Evolutionary conservation across 2,329 filamentous ascomycete genomes (phyloP).

Genomic region (Epichloe baconii): DNA sequence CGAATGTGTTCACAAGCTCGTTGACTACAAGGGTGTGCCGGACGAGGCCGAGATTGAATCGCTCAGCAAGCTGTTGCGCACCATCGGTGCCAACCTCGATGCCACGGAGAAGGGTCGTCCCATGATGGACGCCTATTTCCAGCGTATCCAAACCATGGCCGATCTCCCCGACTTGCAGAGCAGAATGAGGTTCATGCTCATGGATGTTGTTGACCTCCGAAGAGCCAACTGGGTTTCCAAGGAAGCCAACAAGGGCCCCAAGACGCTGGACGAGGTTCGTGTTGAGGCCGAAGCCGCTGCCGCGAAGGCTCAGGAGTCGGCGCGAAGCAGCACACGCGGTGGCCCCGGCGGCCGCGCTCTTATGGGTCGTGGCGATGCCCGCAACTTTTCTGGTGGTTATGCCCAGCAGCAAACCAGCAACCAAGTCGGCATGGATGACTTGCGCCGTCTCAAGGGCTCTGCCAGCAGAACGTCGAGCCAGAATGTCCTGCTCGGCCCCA

Average conservation of each 20-base stretch:
- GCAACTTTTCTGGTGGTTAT: constrained; percentile 65
- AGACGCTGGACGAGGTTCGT: constrained; percentile 89
- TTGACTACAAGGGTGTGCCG: constrained; percentile 85
- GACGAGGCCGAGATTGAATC: constrained; percentile 96
- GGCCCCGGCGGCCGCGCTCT: constrained; percentile 51
- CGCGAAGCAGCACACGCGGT: constrained; percentile 50
- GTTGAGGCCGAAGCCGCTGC: constrained; percentile 69
- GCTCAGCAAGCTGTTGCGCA: constrained; percentile 80
- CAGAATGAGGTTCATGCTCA: constrained; percentile 88
- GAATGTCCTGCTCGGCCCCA: constrained; percentile 61
- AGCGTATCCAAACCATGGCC: constrained; percentile 71
- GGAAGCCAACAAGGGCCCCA: constrained; percentile 85
- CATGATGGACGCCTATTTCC: constrained; percentile 91
- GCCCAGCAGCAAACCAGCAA: constrained; percentile 66
- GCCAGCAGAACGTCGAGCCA: constrained; percentile 47
- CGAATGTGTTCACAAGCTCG: constrained; percentile 92
- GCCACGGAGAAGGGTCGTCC: constrained; percentile 66
- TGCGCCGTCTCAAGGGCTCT: constrained; percentile 64
- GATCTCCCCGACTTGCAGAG: constrained; percentile 71
- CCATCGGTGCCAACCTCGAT: constrained; percentile 82
- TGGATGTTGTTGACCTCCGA: constrained; percentile 85
- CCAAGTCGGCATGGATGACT: constrained; percentile 81
- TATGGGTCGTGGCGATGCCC: constrained; percentile 73
- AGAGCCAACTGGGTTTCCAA: constrained; percentile 69
- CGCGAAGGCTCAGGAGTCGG: constrained; percentile 67